phyloP scores from a whole-genome alignment of 2,329 filamentous ascomycete genomes.

The Alternaria rosae region DNA sequence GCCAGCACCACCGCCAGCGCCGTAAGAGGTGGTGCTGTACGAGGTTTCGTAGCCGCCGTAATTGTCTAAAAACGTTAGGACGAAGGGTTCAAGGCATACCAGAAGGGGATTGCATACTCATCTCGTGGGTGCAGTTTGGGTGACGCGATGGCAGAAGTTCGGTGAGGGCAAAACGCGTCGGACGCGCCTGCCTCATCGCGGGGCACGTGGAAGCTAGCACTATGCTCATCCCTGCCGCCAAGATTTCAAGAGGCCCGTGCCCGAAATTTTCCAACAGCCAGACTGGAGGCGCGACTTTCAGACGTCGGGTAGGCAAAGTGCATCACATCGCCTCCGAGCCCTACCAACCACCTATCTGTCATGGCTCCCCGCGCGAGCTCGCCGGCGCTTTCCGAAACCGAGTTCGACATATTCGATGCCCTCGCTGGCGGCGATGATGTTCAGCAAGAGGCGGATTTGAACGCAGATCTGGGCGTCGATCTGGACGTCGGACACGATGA shows the following conservation, averaged over 20 bases:
- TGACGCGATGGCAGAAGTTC: slow-evolving; percentile 13
- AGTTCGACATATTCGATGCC: slow-evolving; percentile 85
- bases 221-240: slow-evolving; percentile 28
- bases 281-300: slow-evolving; percentile 1
- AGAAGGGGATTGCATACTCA: slow-evolving; percentile 24
- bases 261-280: slow-evolving; percentile 27
- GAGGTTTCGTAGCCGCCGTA: slow-evolving; percentile 54
- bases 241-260: slow-evolving; percentile 36
- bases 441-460: slow-evolving; percentile 50
- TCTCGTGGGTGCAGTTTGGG: slow-evolving; percentile 17
- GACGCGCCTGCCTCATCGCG: slow-evolving; percentile 33
- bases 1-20: slow-evolving; percentile 61
- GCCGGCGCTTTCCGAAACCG: slow-evolving; percentile 84
- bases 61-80: slow-evolving; percentile 29
- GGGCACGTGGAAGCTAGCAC: slow-evolving; percentile 25
- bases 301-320: slow-evolving; percentile 17
- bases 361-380: slow-evolving; percentile 81
- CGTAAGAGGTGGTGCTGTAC: slow-evolving; percentile 62
- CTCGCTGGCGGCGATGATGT: slow-evolving; percentile 69
- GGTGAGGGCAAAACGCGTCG: slow-evolving; percentile 40
- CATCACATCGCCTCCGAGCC: slow-evolving; percentile 14
- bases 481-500: slow-evolving; percentile 62
- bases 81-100: too few species aligned
- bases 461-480: slow-evolving; percentile 48
- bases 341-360: slow-evolving; percentile 6